Evolutionary conservation across 2,329 filamentous ascomycete genomes (phyloP), one percentile per base, ranked within the genome.

Genomic region (Monilinia vaccinii-corymbosi): DNA sequence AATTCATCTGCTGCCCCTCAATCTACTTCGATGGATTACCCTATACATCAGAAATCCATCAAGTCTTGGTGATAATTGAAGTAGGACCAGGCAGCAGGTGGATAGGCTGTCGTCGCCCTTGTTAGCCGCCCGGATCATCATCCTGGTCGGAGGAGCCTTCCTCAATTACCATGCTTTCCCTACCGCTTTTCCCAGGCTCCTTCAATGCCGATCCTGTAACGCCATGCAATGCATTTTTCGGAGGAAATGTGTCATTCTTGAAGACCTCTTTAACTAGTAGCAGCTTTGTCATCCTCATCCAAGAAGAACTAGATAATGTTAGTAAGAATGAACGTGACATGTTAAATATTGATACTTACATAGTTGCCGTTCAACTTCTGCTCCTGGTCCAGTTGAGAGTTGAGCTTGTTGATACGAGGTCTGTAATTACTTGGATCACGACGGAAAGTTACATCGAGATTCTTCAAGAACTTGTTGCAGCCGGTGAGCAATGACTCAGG

Each of bases 381-480:
- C 74, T 97, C 94, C 75, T 97, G 92, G 76, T 99, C 94, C 68
- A 97, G 83, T 79, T 99, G 94, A 73, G 89, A 94, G 76, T 92
- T 87, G 72, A 85, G 79, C 83, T 99, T 99, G 84, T 99, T 99
- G 81, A 99, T 99, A 77, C 95, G 91, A 64, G 95, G 94, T 63
- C 94, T 87, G 83, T 84, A 99, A 71, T 94, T 96, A 77, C 87
- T 91, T 64, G 95, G 94, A 72, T 99, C 94, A 74, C 95, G 91
- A 71, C 94, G 90, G 88, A 99, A 99, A 53, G 94, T 97, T 70
- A 99, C 94, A 70, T 99, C 91, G 64, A 99, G 80, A 76, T 91
- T 97, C 83, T 96, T 90, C 74, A 99, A 77, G 83, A 99, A 99
- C 63, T 81, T 83, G 81, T 99, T 99, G 84, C 94, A 99, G 62